Evolutionary conservation across 1,139 yeast genomes (phyloP), one percentile per base, ranked within the genome.

Genomic region (Pneumocystis jirovecii): DNA sequence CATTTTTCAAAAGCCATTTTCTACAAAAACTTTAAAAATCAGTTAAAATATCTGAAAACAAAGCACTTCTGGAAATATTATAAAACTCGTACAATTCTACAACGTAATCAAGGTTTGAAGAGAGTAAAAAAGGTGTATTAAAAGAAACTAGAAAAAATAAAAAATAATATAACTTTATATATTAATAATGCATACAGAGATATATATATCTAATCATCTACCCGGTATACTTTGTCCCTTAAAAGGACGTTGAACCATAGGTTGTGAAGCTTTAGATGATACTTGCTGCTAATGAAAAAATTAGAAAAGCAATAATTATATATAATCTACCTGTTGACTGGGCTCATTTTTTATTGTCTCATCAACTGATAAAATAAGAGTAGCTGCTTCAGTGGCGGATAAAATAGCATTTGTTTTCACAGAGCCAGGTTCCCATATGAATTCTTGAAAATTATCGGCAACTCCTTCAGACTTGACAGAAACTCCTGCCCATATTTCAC

Each of bases 301-400:
- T 39, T 40, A 37, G 19, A 44, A 21, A 21, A 42, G n/a, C 34
- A 7, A 45, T 42, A 39, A 50, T 29, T 19, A n/a, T 82, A 65
- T 80, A 7, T 17, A 35, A 7, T 62, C 17, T 12, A 50, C 57
- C 39, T 65, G 65, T 19, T 76, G 74, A 66, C 82, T 78, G 70
- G 85, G 89, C 73, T 89, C 86, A 74, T 88, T 89, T 74, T 83
- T 88, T 71, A 93, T 90, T 21, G 98, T 93, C 79, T 93, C 98
- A 76, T 93, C 99, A 66, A 93, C 96, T 25, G 95, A 86, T 70
- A 93, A 81, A 71, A 93, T 88, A 73, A 93, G 80, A 68, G 89
- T 86, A 8, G 97, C 96, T 57, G 98, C 98, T 76, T 93, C 99
- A n/a, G 96, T 87, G 35, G 99, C 98, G 71, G 95, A 86, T 74